Base-by-base conservation (phyloP, 1,284 basidiomycete species). In the Leccinum variabile region DNA sequence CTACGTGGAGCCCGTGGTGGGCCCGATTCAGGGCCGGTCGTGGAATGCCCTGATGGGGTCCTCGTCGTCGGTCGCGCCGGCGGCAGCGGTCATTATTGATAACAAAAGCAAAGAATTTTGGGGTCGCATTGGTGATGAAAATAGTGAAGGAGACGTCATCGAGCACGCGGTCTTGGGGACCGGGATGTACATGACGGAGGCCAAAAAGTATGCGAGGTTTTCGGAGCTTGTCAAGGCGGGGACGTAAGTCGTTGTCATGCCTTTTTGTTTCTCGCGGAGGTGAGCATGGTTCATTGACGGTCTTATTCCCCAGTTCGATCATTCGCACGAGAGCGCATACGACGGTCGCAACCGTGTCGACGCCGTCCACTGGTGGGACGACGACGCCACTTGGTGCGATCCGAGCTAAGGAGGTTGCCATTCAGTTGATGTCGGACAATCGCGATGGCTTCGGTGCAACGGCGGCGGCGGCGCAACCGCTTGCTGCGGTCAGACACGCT, bases 101-200 rank as follows among this genome's bases (percentile, higher is more conserved):
- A 22, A 18, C 50, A 52, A 52, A 16, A 14, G 7, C 25, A 52
- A 52, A 28, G 25, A 4, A 30, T 11, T 5, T 18, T 13, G 53
- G 53, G 8, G 25, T n/a, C 50, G 62, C 55, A 7, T 58, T 58
- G 14, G 46, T 67, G 65, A 63, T 60, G 33, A 68, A 70, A 64
- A 70, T 54, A 28, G 22, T 13, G 68, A 58, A 63, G 66, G 35
- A 54, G 59, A 1, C 35, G 69, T 65, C 6, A 65, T 59, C 61
- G 73, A 72, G 62, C 62, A 68, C 59, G 69, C 65, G 22, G 70
- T 81, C 44, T 63, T 76, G 35, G 75, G 76, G 3, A 80, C 78
- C 1, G 79, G 80, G 1, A 67, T 84, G 66, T 84, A 81, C 66
- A 76, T 84, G 66, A 78, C 73, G 62, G 79, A 81, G 66, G 79